These are phyloP conservation scores for Zygotorulaspora mrakii DNA, from an alignment of 1,139 yeast genomes.

Conservation along the genomic window DNA sequence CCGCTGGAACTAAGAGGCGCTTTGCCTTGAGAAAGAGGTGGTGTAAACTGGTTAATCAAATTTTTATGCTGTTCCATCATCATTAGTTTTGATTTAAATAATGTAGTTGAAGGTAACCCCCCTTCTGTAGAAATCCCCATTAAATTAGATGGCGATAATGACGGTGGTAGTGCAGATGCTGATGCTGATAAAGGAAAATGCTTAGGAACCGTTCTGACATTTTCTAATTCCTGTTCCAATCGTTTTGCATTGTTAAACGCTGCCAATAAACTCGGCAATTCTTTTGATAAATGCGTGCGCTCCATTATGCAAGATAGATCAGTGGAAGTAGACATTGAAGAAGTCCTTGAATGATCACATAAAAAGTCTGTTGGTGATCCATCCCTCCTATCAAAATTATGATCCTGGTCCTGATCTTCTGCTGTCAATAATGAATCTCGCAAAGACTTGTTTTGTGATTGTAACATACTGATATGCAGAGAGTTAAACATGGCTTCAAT, in stretches of 20 bases:
- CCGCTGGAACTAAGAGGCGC: conserved; percentile 9
- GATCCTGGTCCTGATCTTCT: conserved; percentile 17
- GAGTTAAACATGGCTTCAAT: conserved; percentile 40
- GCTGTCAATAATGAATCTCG: conserved; percentile 21
- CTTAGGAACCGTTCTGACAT: conserved; percentile 12
- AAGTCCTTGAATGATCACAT: conserved; percentile 19
- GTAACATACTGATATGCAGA: conserved; percentile 36
- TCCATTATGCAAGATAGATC: conserved; percentile 26
- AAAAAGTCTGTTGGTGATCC: conserved; percentile 7
- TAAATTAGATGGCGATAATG: background rate
- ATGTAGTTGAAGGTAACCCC: background rate
- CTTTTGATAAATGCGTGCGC: conserved; percentile 35
- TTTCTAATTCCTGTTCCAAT: conserved; percentile 33
- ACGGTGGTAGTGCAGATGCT: background rate
- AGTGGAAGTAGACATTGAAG: conserved; percentile 22
- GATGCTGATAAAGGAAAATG: background rate
- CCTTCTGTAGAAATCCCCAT: too few relatives aligned
- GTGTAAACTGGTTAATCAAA: conserved; percentile 8
- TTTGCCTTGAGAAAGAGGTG: conserved; percentile 3
- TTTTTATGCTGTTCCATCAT: conserved; percentile 17
- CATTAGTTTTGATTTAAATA: conserved; percentile 12
- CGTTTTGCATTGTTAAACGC: conserved; percentile 39
- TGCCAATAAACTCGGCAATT: conserved; percentile 38
- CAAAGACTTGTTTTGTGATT: conserved; percentile 27
- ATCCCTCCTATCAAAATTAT: conserved; percentile 13